Evolutionary conservation across 495 filamentous ascomycete species (phyloP).

Genomic region (Melanomma pulvis-pyrius): DNA sequence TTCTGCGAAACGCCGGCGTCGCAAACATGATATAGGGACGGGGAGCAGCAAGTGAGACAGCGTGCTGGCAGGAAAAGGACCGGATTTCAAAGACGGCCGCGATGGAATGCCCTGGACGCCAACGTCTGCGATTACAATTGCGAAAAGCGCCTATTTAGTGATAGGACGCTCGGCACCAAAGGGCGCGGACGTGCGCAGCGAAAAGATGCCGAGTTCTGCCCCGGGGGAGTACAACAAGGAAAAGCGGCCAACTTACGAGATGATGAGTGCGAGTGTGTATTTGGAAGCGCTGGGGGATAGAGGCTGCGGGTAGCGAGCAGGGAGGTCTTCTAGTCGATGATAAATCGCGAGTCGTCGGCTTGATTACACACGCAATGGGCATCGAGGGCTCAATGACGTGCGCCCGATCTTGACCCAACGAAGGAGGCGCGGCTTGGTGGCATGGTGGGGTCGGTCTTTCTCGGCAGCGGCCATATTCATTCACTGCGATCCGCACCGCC

Average conservation of each 20-base stretch:
- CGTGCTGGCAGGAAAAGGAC: no score
- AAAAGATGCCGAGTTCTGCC: not conserved
- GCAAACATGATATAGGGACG: constrained; percentile 40
- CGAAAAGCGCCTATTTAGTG: constrained; percentile 24
- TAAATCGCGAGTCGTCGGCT: constrained; percentile 21
- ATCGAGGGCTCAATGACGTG: constrained; percentile 16
- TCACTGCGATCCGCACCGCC: not conserved
- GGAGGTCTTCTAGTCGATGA: constrained; percentile 6
- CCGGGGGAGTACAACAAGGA: not conserved
- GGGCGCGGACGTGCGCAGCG: constrained; percentile 11
- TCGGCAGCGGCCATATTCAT: not conserved
- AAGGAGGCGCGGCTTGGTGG: not conserved
- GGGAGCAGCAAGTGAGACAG: constrained; percentile 1
- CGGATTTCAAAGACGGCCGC: constrained; percentile 31
- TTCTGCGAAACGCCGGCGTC: constrained; percentile 34
- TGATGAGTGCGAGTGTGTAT: not conserved
- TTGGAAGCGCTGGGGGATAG: not conserved
- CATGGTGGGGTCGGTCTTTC: constrained; percentile 9
- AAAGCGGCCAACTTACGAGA: constrained; percentile 21
- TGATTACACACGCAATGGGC: constrained; percentile 4
- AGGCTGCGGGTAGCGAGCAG: not conserved
- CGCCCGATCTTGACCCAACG: constrained; percentile 9
- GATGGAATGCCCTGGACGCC: constrained; percentile 27
- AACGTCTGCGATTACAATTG: constrained; percentile 24
- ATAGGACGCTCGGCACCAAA: constrained; percentile 21